Evolutionary conservation across 2,329 filamentous ascomycete genomes (phyloP).

Genomic region (Monilinia laxa): DNA sequence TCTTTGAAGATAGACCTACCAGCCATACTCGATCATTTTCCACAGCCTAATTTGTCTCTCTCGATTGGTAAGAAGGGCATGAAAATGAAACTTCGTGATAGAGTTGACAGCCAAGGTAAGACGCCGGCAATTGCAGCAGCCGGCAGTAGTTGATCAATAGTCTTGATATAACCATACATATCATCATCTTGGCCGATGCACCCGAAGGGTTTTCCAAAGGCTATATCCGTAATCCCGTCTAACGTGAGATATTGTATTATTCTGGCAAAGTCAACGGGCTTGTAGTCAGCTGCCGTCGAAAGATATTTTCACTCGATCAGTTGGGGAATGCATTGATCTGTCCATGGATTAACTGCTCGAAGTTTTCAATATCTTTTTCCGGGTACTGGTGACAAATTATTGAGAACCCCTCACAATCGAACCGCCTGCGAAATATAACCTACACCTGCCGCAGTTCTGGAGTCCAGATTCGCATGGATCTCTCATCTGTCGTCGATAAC

Average conservation of each 20-base stretch:
- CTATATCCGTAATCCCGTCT: constrained; percentile 55
- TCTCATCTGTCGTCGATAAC: constrained; percentile 50
- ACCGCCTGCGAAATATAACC: neutral
- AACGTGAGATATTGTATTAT: constrained; percentile 56
- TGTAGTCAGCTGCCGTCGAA: constrained; percentile 41
- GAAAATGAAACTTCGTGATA: constrained; percentile 45
- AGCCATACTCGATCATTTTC: constrained; percentile 47
- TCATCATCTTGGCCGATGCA: constrained; percentile 50
- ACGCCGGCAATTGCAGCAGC: constrained; percentile 48
- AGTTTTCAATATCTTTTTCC: constrained; percentile 49
- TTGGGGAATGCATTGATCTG: constrained; percentile 25
- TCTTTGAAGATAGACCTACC: too few species aligned
- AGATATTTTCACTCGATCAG: constrained; percentile 37
- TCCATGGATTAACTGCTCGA: constrained; percentile 52
- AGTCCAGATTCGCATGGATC: constrained; percentile 42
- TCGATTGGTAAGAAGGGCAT: constrained; percentile 46
- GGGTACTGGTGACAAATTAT: constrained; percentile 45
- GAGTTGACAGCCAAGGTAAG: constrained; percentile 45
- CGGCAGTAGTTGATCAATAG: constrained; percentile 45
- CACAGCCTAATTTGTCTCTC: constrained; percentile 44
- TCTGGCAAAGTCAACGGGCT: constrained; percentile 50
- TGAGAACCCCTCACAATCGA: too few species aligned
- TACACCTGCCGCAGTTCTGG: constrained; percentile 53
- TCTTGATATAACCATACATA: constrained; percentile 49
- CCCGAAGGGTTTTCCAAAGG: constrained; percentile 52